Percentiles rank a stretch among this genome's conserved stretches.
phyloP scores from a whole-genome alignment of 1,284 basidiomycete species.

The Termitomyces sp. region DNA sequence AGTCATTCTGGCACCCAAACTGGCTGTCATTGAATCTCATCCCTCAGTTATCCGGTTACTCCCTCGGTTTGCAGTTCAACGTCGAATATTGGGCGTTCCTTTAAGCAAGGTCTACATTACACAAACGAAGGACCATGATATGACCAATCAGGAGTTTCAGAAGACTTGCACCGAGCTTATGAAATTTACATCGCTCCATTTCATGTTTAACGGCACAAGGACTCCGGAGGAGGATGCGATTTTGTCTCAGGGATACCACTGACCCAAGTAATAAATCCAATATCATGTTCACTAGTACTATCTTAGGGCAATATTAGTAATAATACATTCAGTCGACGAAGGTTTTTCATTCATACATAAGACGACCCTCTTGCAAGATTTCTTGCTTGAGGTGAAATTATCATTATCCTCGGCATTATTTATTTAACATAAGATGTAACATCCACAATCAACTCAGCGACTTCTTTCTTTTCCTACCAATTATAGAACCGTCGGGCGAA shows the following conservation, averaged over 20 bases:
- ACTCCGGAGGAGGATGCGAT: conserved; percentile 33
- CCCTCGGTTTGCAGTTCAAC: conserved; percentile 19
- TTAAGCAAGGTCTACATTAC: conserved; percentile 29
- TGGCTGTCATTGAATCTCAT: conserved; percentile 39
- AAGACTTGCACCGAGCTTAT: conserved; percentile 12
- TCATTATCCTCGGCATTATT: neutral
- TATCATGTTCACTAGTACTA: neutral
- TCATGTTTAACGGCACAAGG: conserved; percentile 25
- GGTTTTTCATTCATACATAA: neutral
- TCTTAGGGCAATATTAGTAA: neutral
- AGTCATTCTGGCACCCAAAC: conserved; percentile 32
- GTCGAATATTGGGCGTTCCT: conserved; percentile 23
- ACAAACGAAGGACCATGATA: conserved; percentile 13
- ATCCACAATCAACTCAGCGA: conserved; percentile 20
- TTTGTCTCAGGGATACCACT: conserved; percentile 14
- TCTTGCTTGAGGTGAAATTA: neutral
- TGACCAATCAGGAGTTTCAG: conserved; percentile 14
- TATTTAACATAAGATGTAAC: neutral
- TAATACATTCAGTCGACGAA: neutral
- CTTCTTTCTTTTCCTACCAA: conserved; percentile 41
- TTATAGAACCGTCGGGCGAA: conserved; percentile 22
- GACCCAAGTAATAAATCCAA: neutral
- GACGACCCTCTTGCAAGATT: neutral
- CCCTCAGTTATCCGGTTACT: conserved; percentile 20
- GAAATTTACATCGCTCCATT: conserved; percentile 15